A percentile compares a stretch with the other conserved stretches of the same genome.
Evolutionary conservation across 2,329 filamentous ascomycete species (phyloP).

Genomic region (Chrysoporthe austroafricana): DNA sequence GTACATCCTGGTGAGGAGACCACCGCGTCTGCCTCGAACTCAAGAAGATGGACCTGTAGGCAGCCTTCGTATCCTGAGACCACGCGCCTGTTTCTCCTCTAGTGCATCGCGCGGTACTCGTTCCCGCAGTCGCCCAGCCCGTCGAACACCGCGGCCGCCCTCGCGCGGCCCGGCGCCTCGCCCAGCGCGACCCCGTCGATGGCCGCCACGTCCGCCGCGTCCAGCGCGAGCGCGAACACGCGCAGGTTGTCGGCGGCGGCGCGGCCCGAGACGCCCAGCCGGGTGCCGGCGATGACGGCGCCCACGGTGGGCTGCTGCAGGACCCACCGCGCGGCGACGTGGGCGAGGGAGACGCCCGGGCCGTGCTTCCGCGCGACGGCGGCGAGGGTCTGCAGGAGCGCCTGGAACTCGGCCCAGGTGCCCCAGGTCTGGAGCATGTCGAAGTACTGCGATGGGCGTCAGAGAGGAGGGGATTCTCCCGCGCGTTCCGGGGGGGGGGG

Average conservation of each 20-base stretch:
- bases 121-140: conserved; percentile 40
- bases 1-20: not conserved
- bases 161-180: conserved; percentile 19
- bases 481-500: not conserved
- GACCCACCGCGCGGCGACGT: conserved; percentile 41
- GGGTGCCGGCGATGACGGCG: conserved; percentile 41
- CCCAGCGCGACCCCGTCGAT: conserved; percentile 35
- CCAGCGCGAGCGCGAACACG: conserved; percentile 35
- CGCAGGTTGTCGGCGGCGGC: conserved; percentile 35
- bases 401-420: conserved; percentile 38
- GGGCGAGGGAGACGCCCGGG: conserved; percentile 34
- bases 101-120: conserved; percentile 39
- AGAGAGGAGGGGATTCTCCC: no score
- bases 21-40: no score
- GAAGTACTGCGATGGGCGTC: conserved; percentile 31
- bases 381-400: conserved; percentile 34
- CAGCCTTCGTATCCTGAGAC: not conserved
- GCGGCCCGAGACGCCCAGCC: conserved; percentile 37
- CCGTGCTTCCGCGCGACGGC: conserved; percentile 33
- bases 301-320: conserved; percentile 40
- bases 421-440: conserved; percentile 39
- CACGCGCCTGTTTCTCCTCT: not conserved
- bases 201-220: conserved; percentile 32
- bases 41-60: not conserved
- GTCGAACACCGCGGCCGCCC: conserved; percentile 31